These are phyloP conservation scores for Fraxinus dipetala DNA, from an alignment of 305 asterid species.

Conservation along the genomic window DNA sequence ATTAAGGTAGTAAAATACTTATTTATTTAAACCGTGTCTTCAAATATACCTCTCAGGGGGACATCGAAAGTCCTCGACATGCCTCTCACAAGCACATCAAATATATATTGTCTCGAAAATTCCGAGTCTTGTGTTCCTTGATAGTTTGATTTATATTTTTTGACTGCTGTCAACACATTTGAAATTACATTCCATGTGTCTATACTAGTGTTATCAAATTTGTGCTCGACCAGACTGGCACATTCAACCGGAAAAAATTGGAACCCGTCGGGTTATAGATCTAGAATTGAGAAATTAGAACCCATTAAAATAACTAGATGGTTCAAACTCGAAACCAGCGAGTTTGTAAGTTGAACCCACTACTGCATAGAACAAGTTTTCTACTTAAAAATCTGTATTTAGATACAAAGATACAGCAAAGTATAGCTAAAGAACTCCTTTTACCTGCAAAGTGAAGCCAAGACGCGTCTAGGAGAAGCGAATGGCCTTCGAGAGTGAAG, in stretches of 20 bases:
- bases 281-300: neutral
- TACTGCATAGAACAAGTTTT: neutral
- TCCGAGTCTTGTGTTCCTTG: neutral
- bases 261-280: neutral
- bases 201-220: neutral
- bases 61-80: neutral
- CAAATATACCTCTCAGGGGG: neutral
- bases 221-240: neutral
- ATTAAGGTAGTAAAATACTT: neutral
- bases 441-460: constrained; percentile 84
- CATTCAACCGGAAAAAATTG: neutral
- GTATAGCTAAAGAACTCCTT: neutral
- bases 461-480: constrained; percentile 69
- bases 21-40: neutral
- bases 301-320: neutral
- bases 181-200: neutral
- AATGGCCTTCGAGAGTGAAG: constrained; percentile 75
- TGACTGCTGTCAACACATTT: too few relatives aligned
- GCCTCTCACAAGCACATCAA: neutral
- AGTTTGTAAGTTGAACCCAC: neutral
- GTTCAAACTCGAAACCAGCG: neutral
- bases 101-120: neutral
- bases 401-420: neutral
- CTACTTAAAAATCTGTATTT: neutral
- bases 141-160: neutral